Base-by-base conservation (phyloP, 176 grass and related monocot genomes). In the Puccinellia tenuiflora region DNA sequence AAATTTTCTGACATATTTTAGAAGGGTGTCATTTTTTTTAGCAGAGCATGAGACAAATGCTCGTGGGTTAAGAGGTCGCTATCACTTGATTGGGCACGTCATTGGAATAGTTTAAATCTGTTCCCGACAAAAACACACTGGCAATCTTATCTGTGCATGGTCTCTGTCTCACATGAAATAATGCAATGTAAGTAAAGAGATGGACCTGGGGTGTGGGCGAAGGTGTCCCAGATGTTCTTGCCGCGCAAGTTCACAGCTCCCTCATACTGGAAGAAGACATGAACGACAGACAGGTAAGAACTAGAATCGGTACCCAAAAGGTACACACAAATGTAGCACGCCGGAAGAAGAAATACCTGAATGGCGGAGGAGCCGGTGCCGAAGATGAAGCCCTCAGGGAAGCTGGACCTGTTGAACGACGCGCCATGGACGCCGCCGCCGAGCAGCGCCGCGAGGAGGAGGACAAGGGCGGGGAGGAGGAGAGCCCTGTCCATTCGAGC, bases 201-300 rank as follows among this genome's bases (percentile, higher is more conserved):
- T 21, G 20, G 74, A 88, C 92, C 88, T 90, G 88, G 75, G 60
- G 25, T 50, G 54, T 86, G 92, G 66, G 67, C 66, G 54, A 85
- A 90, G 13, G 92, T 91, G 67, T 91, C 88, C 92, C 92, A 94
- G 64, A 89, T 88, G 62, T 79, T 94, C 43, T 71, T 79, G 25
- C 92, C 92, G 12, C 86, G 74, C 72, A 59, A 86, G 11, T 62
- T 73, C 6, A 61, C 69, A 4, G 79, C 92, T 18, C 92, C 92
- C 82, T 94, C 92, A 74, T 91, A 88, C 92, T 91, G 52, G 39
- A 48, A 31, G 1, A 50, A 22, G 9, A 37, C 4, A 75, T 5
- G 28, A 39, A 39, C 13, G 3, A 2, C 14, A 14, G 11, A 14
- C 9, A 40, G 8, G 8, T 9, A 40, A 9, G 6, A 40, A 40